Percentiles rank a stretch among this genome's conserved stretches.
Conservation (phyloP, 352 stramenopile species). For the Phytopythium boreale region DNA sequence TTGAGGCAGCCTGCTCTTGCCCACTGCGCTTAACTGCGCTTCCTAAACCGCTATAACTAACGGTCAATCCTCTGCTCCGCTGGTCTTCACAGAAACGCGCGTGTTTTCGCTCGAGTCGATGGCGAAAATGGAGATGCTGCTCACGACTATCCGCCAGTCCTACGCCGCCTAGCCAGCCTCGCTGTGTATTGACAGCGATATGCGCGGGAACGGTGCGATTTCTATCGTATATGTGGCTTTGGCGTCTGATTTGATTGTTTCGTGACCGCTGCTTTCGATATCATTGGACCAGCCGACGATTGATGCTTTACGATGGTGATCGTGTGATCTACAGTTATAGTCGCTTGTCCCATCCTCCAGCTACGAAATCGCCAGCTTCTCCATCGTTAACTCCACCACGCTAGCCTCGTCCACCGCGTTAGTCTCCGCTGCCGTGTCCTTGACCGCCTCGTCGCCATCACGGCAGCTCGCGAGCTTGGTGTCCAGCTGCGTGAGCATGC, state of each 20-base stretch:
- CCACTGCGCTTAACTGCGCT: neutral
- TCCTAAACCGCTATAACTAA: neutral
- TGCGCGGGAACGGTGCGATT: neutral
- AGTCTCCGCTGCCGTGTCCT: neutral
- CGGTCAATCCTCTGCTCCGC: slow-evolving; percentile 1
- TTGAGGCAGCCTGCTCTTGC: neutral
- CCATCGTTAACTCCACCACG: neutral
- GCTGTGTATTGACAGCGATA: neutral
- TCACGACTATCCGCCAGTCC: slow-evolving; percentile 43
- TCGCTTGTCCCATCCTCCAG: neutral
- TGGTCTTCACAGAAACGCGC: slow-evolving; percentile 45
- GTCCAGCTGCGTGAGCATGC: slow-evolving; percentile 37
- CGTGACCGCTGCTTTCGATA: no score
- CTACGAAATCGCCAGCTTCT: slow-evolving; percentile 1
- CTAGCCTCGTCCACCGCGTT: neutral
- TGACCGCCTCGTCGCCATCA: neutral
- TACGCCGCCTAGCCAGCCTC: slow-evolving; percentile 17
- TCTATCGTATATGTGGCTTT: neutral
- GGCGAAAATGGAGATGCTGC: slow-evolving; percentile 47
- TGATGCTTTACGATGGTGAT: neutral
- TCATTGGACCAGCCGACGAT: neutral
- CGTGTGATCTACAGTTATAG: neutral
- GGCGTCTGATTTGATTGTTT: neutral
- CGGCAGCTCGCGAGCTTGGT: slow-evolving; percentile 17
- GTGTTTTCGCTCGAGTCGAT: slow-evolving; percentile 58